Percentiles rank a stretch among this genome's conserved stretches.
These are phyloP conservation scores for Trametes cingulata DNA, from an alignment of 768 basidiomycete genomes.

Conservation along the genomic window DNA sequence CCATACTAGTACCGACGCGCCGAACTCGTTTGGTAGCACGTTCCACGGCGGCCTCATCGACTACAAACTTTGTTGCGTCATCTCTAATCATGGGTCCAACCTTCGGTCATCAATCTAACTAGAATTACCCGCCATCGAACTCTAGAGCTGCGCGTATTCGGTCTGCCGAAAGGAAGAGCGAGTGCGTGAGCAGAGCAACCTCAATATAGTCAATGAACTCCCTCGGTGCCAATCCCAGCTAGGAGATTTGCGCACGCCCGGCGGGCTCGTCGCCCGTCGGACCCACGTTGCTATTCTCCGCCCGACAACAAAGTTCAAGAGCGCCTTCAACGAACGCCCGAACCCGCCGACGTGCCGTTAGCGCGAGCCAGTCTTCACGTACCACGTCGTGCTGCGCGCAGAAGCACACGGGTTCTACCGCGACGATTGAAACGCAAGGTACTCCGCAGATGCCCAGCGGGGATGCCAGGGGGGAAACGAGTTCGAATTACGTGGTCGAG, in stretches of 20 bases:
- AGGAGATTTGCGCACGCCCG: conserved; percentile 14
- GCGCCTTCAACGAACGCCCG: conserved; percentile 4
- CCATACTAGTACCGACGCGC: conserved; percentile 12
- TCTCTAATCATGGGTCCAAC: conserved; percentile 12
- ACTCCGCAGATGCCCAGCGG: conserved; percentile 4
- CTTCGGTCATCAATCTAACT: conserved; percentile 28
- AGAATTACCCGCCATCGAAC: conserved; percentile 24
- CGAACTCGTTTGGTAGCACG: conserved; percentile 24
- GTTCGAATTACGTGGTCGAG: conserved; percentile 20
- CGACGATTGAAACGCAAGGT: conserved; percentile 13
- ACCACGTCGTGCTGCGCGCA: background rate
- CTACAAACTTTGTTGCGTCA: conserved; percentile 14
- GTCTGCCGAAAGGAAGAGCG: conserved; percentile 15
- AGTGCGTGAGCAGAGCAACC: conserved; percentile 19
- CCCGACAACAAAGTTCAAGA: conserved; percentile 8
- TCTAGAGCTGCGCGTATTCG: conserved; percentile 20
- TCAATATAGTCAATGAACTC: conserved; percentile 15
- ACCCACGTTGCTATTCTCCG: conserved; percentile 17
- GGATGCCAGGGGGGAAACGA: background rate
- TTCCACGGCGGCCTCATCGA: conserved; percentile 14
- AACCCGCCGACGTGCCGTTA: conserved; percentile 6
- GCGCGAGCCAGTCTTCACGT: too few species aligned
- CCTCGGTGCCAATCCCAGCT: conserved; percentile 16
- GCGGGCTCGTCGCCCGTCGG: conserved; percentile 3
- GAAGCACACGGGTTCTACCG: conserved; percentile 17